Evolutionary conservation across 2,329 filamentous ascomycete species (phyloP).

Genomic region (Sphaerulina musiva): DNA sequence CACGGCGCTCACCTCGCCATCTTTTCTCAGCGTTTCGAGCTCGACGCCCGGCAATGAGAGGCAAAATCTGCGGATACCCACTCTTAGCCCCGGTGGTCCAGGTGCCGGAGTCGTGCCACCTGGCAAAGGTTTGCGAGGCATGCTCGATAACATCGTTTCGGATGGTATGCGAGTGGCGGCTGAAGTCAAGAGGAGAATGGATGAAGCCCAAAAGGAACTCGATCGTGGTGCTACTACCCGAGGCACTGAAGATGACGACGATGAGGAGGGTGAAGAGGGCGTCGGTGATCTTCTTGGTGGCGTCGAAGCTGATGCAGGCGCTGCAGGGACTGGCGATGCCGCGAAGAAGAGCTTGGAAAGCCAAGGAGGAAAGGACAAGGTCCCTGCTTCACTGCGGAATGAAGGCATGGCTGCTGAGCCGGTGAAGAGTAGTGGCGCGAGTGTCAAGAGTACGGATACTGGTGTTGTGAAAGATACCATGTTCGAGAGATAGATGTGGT

Average conservation of each 20-base stretch:
- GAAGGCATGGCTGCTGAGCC: conserved; percentile 13
- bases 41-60: conserved; percentile 9
- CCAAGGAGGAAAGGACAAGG: conserved; percentile 24
- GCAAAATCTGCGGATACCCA: conserved; percentile 14
- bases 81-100: conserved; percentile 30
- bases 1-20: conserved; percentile 48
- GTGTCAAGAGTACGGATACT: conserved; percentile 19
- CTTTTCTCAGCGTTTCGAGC: conserved; percentile 64
- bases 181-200: conserved; percentile 86
- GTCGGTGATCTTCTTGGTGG: conserved; percentile 48
- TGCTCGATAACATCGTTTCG: conserved; percentile 94
- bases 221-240: conserved; percentile 70
- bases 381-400: conserved; percentile 16
- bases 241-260: conserved; percentile 43
- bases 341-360: conserved; percentile 10
- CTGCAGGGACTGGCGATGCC: conserved; percentile 1
- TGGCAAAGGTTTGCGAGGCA: conserved; percentile 75
- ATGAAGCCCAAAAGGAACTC: conserved; percentile 87
- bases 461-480: conserved; percentile 33
- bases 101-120: conserved; percentile 53
- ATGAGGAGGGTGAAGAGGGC: conserved; percentile 63
- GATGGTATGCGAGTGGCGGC: conserved; percentile 94
- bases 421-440: conserved; percentile 14
- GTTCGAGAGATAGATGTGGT: conserved; percentile 32
- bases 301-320: conserved; percentile 41